Evolutionary conservation across 208 protist species (phyloP).

Genomic region (Porcisia hertigi): DNA sequence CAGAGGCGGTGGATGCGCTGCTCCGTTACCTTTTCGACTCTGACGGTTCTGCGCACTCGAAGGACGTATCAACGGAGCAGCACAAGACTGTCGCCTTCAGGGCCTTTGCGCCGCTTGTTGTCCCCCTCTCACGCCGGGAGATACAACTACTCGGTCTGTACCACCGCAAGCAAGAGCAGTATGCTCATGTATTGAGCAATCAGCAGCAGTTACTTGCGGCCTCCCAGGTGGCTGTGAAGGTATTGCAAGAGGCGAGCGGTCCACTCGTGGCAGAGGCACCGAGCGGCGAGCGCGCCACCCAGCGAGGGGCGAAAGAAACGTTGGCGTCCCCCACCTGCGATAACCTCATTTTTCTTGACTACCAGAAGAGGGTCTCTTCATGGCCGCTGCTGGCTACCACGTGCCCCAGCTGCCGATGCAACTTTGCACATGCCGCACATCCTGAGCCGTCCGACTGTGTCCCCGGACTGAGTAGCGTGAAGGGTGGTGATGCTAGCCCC

Average conservation of each 20-base stretch:
- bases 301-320: neutral
- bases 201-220: slow-evolving; percentile 24
- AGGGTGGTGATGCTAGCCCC: neutral
- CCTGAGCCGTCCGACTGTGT: neutral
- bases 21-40: slow-evolving; percentile 6
- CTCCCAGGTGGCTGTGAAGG: slow-evolving; percentile 1
- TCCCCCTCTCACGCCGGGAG: slow-evolving; percentile 18
- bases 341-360: neutral
- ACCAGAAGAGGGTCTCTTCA: too few species aligned
- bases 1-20: slow-evolving; percentile 11
- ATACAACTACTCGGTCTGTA: slow-evolving; percentile 24
- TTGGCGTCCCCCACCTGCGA: slow-evolving; percentile 9
- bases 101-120: neutral
- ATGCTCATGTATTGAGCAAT: slow-evolving; percentile 25
- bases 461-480: neutral
- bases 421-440: neutral
- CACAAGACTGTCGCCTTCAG: neutral
- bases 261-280: neutral
- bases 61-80: neutral
- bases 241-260: slow-evolving; percentile 1
- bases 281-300: neutral
- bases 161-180: slow-evolving; percentile 32
- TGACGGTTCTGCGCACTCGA: neutral
- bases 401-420: neutral
- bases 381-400: neutral